phyloP scores from a whole-genome alignment of 2,329 filamentous ascomycete species.

The Stromatinia cepivora region DNA sequence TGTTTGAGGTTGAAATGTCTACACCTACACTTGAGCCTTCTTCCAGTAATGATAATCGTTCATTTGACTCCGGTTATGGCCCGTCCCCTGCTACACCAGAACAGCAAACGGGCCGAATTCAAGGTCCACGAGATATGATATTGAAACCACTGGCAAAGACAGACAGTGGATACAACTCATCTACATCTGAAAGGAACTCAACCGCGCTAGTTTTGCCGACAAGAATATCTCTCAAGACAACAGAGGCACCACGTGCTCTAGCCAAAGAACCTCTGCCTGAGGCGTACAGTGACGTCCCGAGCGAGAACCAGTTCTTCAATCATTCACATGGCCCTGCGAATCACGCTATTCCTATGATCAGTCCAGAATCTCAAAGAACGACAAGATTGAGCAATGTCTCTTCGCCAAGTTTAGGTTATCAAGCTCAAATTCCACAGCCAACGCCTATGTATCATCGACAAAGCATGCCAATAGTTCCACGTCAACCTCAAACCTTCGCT shows the following conservation, averaged over 20 bases:
- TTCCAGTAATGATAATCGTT: conserved; percentile 24
- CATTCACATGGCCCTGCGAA: neutral
- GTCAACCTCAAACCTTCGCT: neutral
- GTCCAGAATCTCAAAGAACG: conserved; percentile 11
- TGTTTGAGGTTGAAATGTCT: conserved; percentile 44
- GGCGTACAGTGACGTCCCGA: neutral
- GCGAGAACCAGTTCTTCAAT: neutral
- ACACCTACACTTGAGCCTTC: conserved; percentile 27
- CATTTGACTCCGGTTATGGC: conserved; percentile 35
- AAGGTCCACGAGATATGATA: conserved; percentile 25
- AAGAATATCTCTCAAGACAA: conserved; percentile 19
- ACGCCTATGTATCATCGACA: conserved; percentile 21
- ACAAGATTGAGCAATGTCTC: conserved; percentile 8
- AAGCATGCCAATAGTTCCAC: conserved; percentile 24
- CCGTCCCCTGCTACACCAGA: conserved; percentile 22
- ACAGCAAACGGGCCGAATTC: neutral
- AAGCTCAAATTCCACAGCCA: conserved; percentile 20
- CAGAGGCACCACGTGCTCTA: conserved; percentile 26
- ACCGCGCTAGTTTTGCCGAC: conserved; percentile 25
- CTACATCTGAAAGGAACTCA: conserved; percentile 47
- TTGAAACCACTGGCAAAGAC: conserved; percentile 53
- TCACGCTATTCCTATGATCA: conserved; percentile 20
- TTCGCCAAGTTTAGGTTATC: neutral
- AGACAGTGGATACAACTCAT: conserved; percentile 63
- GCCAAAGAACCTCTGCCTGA: conserved; percentile 26